A percentile compares a stretch with the other conserved stretches of the same genome.
Evolutionary conservation across 371 early-diverging fungal species (phyloP).

Genomic region (Choanephora cucurbitarum): DNA sequence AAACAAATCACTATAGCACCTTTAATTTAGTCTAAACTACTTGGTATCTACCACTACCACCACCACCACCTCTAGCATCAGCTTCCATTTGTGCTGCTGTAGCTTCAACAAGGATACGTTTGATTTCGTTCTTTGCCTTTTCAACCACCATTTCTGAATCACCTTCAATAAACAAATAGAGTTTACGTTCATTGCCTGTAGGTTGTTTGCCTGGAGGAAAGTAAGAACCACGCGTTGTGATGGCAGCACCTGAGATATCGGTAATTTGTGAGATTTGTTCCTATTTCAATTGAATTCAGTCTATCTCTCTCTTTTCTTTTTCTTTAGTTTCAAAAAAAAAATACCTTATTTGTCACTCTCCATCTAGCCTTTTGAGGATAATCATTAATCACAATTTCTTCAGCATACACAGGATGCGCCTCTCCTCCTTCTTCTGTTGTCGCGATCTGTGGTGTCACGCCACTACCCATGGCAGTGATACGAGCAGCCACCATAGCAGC

Average conservation of each 20-base stretch:
- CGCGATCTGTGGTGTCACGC: slow-evolving; percentile 18
- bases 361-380: slow-evolving; percentile 96
- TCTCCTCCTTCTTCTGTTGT: slow-evolving; percentile 31
- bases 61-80: slow-evolving; percentile 57
- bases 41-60: slow-evolving; percentile 50
- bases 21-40: slow-evolving; percentile 54
- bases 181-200: slow-evolving; percentile 79
- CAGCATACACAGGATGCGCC: slow-evolving; percentile 54
- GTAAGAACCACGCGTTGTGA: slow-evolving; percentile 92
- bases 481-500: slow-evolving; percentile 50
- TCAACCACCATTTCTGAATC: slow-evolving; percentile 89
- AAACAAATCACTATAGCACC: too few species aligned
- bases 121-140: slow-evolving; percentile 91
- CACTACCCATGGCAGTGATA: slow-evolving; percentile 43
- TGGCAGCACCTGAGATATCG: slow-evolving; percentile 91
- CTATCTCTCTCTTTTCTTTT: neutral
- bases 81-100: slow-evolving; percentile 73
- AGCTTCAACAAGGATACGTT: slow-evolving; percentile 87
- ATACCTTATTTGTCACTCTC: slow-evolving; percentile 92
- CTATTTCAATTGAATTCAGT: slow-evolving; percentile 23
- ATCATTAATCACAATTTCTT: slow-evolving; percentile 97
- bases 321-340: neutral
- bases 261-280: slow-evolving; percentile 90
- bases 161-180: slow-evolving; percentile 94
- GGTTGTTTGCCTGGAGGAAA: slow-evolving; percentile 84